A percentile compares a stretch with the other conserved stretches of the same genome.
Evolutionary conservation across 192 early-diverging fungal genomes (phyloP).

Genomic region (Backusella tuberculispora): DNA sequence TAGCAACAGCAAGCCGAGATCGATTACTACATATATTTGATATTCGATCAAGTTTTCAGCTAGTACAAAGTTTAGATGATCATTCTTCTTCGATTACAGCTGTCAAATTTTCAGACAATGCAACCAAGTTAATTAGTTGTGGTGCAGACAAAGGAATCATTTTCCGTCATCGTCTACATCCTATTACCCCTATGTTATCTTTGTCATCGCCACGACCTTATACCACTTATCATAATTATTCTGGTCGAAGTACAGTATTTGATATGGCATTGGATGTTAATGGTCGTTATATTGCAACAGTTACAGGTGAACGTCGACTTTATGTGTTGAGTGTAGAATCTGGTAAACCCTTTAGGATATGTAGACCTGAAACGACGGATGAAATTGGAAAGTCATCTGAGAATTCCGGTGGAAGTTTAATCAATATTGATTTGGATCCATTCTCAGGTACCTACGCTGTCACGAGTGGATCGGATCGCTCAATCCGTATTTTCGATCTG

Average conservation of each 20-base stretch:
- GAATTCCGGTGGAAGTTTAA: slow-evolving; percentile 59
- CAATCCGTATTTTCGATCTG: slow-evolving; percentile 73
- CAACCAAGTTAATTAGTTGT: slow-evolving; percentile 72
- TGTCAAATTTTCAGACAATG: slow-evolving; percentile 68
- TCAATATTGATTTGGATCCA: slow-evolving; percentile 70
- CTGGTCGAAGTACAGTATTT: slow-evolving; percentile 70
- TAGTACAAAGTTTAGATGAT: slow-evolving; percentile 82
- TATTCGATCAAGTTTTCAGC: slow-evolving; percentile 53
- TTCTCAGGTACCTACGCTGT: slow-evolving; percentile 65
- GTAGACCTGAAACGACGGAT: slow-evolving; percentile 59
- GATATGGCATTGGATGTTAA: slow-evolving; percentile 68
- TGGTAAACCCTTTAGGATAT: slow-evolving; percentile 67
- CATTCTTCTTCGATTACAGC: slow-evolving; percentile 83
- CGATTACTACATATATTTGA: slow-evolving; percentile 80
- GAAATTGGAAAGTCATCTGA: slow-evolving; percentile 38
- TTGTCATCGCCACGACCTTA: slow-evolving; percentile 34
- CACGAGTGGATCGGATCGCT: slow-evolving; percentile 69
- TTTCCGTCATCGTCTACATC: slow-evolving; percentile 53
- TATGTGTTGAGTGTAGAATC: slow-evolving; percentile 61
- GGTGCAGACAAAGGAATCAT: slow-evolving; percentile 84
- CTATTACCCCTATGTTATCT: slow-evolving; percentile 43
- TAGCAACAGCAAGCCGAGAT: slow-evolving; percentile 80
- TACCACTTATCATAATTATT: slow-evolving; percentile 68
- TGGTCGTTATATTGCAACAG: slow-evolving; percentile 60
- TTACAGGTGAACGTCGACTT: slow-evolving; percentile 73